Evolutionary conservation across 2,329 filamentous ascomycete genomes (phyloP).

Genomic region (Stachybotrys elegans): DNA sequence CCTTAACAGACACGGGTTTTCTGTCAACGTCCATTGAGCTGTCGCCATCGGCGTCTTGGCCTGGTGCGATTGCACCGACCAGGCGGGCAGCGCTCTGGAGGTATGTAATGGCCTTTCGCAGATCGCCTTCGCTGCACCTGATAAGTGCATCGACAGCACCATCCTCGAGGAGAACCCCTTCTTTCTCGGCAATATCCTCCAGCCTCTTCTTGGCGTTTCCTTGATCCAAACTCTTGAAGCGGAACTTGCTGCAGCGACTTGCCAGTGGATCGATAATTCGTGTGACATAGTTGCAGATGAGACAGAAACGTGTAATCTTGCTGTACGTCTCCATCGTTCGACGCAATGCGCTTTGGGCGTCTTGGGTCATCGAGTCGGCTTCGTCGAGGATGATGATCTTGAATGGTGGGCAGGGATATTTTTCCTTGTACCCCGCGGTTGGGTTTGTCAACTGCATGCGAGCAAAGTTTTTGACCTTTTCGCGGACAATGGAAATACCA

Average conservation of each 20-base stretch:
- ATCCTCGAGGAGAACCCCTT: slow-evolving; percentile 70
- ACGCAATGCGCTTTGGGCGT: slow-evolving; percentile 87
- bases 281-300: slow-evolving; percentile 98
- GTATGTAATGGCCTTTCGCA: slow-evolving; percentile 94
- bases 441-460: slow-evolving; percentile 88
- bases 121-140: slow-evolving; percentile 83
- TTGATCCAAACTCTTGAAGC: slow-evolving; percentile 93
- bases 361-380: slow-evolving; percentile 98
- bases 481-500: slow-evolving; percentile 91
- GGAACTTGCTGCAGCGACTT: slow-evolving; percentile 90
- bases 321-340: slow-evolving; percentile 98
- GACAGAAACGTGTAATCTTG: slow-evolving; percentile 92
- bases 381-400: slow-evolving; percentile 99
- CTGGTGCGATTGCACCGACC: slow-evolving; percentile 60
- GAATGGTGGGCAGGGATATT: slow-evolving; percentile 93
- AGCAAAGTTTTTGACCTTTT: slow-evolving; percentile 98
- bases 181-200: slow-evolving; percentile 74
- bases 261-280: slow-evolving; percentile 96
- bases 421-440: slow-evolving; percentile 58
- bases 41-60: slow-evolving; percentile 45
- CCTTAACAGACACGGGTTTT: slow-evolving; percentile 66
- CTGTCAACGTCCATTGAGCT: slow-evolving; percentile 58
- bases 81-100: slow-evolving; percentile 89
- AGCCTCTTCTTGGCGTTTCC: slow-evolving; percentile 75
- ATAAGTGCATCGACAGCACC: slow-evolving; percentile 83